Evolutionary conservation across 2,329 filamentous ascomycete genomes (phyloP), one percentile per base, ranked within the genome.

Genomic region (Grosmannia clavigera): DNA sequence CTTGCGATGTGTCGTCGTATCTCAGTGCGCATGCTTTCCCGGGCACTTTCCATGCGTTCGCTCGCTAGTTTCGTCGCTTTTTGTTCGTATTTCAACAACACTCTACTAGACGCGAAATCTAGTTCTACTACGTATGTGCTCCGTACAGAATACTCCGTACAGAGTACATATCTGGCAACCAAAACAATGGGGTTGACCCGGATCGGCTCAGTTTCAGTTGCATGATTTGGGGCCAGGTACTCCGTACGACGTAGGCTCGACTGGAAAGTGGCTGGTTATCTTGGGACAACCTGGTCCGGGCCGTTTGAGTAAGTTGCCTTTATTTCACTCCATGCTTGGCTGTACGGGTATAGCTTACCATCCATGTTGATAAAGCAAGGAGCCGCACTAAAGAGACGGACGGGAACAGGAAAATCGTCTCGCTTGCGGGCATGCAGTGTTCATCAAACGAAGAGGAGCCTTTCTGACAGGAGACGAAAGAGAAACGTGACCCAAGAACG

Each of bases 41-140:
- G 9, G 14, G 52, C 16, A 22, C 25, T 38, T 11, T 38, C 35
- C 35, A 10, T 10, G 57, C 16, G 57, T 31, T 38, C 53, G 27
- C 25, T 50, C 57, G 51, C 55, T 33, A 25, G 9, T 43, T 55
- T 56, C 43, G 57, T 38, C 16, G 48, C 22, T 58, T 55, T 56
- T 33, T 62, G 61, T 62, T 38, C 40, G 40, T 61, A 61, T 62
- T 48, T 61, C 59, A 54, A 59, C 61, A 57, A 16, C 53, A 62
- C 52, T 60, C 31, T 51, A 3, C 25, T 38, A 10, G 40, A 27
- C 53, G 33, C 19, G n/a, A 25, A n/a, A 31, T 46, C n/a, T 31
- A 22, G 46, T 56, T 46, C 19, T 5, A 19, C 35, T 22, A 22
- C 22, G 22, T 22, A 22, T 22, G 54, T 48, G 38, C 29, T 43